Evolutionary conservation across 805 yeast genomes (phyloP).

Genomic region (Starmerella lactis-condensi): DNA sequence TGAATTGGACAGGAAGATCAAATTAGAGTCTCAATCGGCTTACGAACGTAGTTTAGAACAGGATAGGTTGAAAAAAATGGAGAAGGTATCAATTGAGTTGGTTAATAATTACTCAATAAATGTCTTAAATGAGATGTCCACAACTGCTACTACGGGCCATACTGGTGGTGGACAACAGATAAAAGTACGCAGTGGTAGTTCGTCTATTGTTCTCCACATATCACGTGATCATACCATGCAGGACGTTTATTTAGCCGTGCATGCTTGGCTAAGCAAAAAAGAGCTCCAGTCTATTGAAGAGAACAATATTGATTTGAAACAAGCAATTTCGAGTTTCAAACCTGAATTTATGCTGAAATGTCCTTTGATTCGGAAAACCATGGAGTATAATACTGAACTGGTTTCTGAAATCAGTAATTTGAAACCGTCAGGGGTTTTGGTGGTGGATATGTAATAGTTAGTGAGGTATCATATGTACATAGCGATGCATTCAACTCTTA

Average conservation of each 20-base stretch:
- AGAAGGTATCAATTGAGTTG: no score
- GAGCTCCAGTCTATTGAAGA: slow-evolving; percentile 14
- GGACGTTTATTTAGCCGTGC: slow-evolving; percentile 57
- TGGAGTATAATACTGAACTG: slow-evolving; percentile 21
- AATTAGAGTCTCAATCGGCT: slow-evolving; percentile 60
- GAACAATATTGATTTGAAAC: slow-evolving; percentile 14
- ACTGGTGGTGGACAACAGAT: no score
- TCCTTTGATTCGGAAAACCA: slow-evolving; percentile 38
- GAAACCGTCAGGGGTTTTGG: slow-evolving; percentile 47
- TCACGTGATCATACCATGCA: slow-evolving; percentile 32
- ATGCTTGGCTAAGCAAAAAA: slow-evolving; percentile 25
- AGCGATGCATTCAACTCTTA: not conserved
- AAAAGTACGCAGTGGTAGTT: no score
- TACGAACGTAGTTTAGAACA: slow-evolving; percentile 50
- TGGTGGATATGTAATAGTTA: slow-evolving; percentile 27
- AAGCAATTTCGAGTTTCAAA: no score
- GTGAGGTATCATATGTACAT: not conserved
- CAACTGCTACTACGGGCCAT: no score
- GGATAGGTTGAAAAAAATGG: no score
- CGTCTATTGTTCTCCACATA: no score
- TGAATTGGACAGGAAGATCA: slow-evolving; percentile 35
- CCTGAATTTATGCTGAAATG: slow-evolving; percentile 33
- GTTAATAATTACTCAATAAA: no score
- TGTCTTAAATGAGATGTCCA: no score
- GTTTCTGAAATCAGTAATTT: slow-evolving; percentile 31